Percentiles rank a stretch among this genome's conserved stretches.
phyloP scores from a whole-genome alignment of 2,329 filamentous ascomycete species.

The Pseudogymnoascus verrucosus region DNA sequence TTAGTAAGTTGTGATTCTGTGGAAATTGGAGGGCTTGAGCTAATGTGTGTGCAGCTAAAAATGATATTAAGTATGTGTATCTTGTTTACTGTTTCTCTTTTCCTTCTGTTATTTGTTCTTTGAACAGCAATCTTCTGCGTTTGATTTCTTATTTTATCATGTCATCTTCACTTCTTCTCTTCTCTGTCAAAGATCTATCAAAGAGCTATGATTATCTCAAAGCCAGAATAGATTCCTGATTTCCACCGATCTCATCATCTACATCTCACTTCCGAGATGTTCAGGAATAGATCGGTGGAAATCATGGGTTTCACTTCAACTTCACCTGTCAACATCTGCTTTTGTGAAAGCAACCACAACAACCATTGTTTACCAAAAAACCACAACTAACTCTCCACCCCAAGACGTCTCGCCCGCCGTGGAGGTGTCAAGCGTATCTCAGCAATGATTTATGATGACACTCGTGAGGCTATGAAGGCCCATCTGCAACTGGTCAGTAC shows the following conservation, averaged over 20 bases:
- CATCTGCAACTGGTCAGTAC: conserved; percentile 40
- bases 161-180: background rate
- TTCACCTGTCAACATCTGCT: background rate
- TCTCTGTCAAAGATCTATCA: background rate
- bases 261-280: background rate
- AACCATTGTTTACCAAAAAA: background rate
- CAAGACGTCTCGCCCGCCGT: conserved; percentile 59
- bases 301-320: background rate
- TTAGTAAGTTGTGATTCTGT: conserved; percentile 37
- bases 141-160: background rate
- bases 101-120: background rate
- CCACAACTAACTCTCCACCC: background rate
- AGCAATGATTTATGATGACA: conserved; percentile 53
- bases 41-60: conserved; percentile 37
- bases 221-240: background rate
- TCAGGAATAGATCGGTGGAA: background rate
- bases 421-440: conserved; percentile 73
- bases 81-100: background rate
- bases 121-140: background rate
- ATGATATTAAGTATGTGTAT: conserved; percentile 41
- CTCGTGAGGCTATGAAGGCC: conserved; percentile 42
- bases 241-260: background rate
- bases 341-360: background rate
- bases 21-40: conserved; percentile 10
- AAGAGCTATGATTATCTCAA: background rate